Evolutionary conservation across 306 rosid species (phyloP).

Genomic region (Morella rubra): DNA sequence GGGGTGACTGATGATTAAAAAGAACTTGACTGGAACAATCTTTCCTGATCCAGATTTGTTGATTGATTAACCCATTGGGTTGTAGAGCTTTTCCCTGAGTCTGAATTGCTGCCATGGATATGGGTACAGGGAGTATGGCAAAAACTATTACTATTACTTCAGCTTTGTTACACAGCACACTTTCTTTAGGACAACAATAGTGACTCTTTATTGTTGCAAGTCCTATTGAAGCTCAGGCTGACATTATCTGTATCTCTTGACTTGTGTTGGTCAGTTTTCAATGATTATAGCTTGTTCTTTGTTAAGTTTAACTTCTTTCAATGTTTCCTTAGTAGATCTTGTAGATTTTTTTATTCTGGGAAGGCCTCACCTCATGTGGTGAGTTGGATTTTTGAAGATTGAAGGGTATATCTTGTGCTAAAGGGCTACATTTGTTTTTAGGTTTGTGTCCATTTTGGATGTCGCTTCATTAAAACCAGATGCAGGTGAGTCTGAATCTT

Average conservation of each 20-base stretch:
- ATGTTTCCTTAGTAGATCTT: not conserved
- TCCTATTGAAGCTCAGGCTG: conserved; percentile 1
- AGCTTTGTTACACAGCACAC: not conserved
- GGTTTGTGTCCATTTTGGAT: conserved; percentile 89
- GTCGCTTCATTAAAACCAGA: conserved; percentile 87
- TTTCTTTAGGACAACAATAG: not conserved
- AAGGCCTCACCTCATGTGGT: conserved; percentile 15
- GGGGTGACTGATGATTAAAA: not conserved
- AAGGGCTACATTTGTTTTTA: conserved; percentile 41
- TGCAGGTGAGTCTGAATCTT: conserved; percentile 36
- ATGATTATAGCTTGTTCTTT: not conserved
- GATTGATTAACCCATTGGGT: not conserved
- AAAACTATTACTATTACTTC: not conserved
- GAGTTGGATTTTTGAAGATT: conserved; percentile 21
- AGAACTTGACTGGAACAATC: not conserved
- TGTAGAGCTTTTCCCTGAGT: not conserved
- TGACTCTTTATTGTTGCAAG: not conserved
- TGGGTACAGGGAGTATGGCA: not conserved
- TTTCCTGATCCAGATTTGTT: not conserved
- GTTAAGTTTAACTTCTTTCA: not conserved
- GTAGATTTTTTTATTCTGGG: not conserved
- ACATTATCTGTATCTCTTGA: not conserved
- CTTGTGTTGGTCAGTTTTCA: conserved; percentile 3
- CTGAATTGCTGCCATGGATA: not conserved
- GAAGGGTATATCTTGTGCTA: conserved; percentile 22